Evolutionary conservation across 345 rosid genomes (phyloP).

Genomic region (Trapa incisa): DNA sequence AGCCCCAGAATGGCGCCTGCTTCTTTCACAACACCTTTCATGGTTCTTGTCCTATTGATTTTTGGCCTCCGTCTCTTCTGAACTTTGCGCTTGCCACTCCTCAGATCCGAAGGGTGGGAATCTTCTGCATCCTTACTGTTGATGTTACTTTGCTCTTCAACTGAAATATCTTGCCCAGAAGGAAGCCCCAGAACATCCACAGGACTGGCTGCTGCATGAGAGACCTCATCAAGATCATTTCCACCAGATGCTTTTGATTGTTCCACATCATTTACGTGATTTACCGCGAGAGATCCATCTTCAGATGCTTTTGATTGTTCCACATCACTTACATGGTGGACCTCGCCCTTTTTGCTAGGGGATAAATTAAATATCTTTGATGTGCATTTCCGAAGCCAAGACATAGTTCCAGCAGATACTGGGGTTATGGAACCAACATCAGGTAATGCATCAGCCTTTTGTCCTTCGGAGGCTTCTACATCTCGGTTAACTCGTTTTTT

Average conservation of each 20-base stretch:
- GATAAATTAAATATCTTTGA: conserved; percentile 67
- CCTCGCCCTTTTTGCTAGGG: conserved; percentile 44
- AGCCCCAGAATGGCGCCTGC: conserved; percentile 59
- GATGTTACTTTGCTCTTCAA: conserved; percentile 41
- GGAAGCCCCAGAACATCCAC: conserved; percentile 32
- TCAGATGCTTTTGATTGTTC: conserved; percentile 28
- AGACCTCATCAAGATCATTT: conserved; percentile 34
- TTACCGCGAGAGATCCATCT: conserved; percentile 12
- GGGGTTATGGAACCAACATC: conserved; percentile 29
- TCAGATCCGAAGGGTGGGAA: conserved; percentile 37
- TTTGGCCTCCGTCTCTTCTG: conserved; percentile 40
- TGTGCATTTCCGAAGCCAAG: conserved; percentile 80
- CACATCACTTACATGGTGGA: conserved; percentile 23
- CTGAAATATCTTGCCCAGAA: conserved; percentile 28
- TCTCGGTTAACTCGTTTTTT: conserved; percentile 16
- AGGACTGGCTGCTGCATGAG: conserved; percentile 24
- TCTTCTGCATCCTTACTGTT: conserved; percentile 32
- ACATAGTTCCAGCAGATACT: conserved; percentile 43
- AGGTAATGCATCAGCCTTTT: conserved; percentile 31
- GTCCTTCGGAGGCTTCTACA: conserved; percentile 13
- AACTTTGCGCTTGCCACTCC: conserved; percentile 25
- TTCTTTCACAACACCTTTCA: conserved; percentile 71
- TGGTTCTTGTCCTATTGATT: conserved; percentile 50
- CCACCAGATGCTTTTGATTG: conserved; percentile 22
- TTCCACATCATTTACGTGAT: conserved; percentile 23